Conservation (phyloP, 257 asterid genomes). For the Solanum rostratum region DNA sequence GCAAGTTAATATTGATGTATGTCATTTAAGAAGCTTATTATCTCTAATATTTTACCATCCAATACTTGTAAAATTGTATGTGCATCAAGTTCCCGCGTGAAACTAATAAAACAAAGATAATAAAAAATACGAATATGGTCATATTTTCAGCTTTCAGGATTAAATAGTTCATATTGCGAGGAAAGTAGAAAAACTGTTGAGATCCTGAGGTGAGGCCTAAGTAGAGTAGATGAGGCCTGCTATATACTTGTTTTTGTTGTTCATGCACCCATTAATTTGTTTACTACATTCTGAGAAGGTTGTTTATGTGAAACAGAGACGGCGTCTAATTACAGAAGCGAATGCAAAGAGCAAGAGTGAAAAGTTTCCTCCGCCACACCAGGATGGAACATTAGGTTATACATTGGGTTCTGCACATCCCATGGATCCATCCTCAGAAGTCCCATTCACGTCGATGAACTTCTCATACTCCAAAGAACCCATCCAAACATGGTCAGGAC, state of each 20-base stretch:
- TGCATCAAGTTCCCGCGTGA: neutral
- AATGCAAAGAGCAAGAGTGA: slow-evolving; percentile 87
- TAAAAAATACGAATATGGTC: neutral
- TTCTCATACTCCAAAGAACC: slow-evolving; percentile 72
- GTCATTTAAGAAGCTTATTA: slow-evolving; percentile 4
- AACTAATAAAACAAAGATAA: neutral
- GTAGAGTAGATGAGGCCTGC: neutral
- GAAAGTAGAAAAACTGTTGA: neutral
- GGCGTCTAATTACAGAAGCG: slow-evolving; percentile 59
- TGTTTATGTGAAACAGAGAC: slow-evolving; percentile 34
- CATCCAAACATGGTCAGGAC: slow-evolving; percentile 83
- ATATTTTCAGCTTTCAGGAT: neutral
- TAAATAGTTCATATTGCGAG: neutral
- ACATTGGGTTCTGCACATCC: slow-evolving; percentile 49
- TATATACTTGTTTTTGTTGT: neutral
- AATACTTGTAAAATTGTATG: neutral
- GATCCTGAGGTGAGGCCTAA: neutral
- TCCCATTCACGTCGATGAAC: slow-evolving; percentile 62
- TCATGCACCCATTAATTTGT: neutral
- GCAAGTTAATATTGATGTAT: slow-evolving; percentile 72
- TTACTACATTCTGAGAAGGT: neutral
- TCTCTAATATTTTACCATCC: neutral
- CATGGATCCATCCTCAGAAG: slow-evolving; percentile 55
- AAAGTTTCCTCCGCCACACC: slow-evolving; percentile 87
- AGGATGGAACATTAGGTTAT: slow-evolving; percentile 69